Base-by-base conservation (phyloP, 208 protist genomes). In the Blastocrithidia nonstop region DNA sequence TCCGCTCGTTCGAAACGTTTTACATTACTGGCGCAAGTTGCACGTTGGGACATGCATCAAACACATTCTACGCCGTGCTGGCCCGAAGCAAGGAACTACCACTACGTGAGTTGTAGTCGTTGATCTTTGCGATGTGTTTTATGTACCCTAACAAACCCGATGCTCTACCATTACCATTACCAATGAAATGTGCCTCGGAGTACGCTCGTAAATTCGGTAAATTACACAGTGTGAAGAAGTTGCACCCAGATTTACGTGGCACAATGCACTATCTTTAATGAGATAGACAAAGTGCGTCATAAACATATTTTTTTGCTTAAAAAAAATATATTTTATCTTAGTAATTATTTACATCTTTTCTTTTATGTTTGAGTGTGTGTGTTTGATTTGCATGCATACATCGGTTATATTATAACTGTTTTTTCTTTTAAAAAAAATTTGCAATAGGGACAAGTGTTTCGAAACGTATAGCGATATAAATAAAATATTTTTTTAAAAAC, bases 111-210 rank as follows among this genome's bases (percentile, higher is more conserved):
- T 28, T 82, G 16, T 57, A 64, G 23, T 0, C 39, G 20, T 54
- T 82, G 6, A 61, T 60, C 17, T 74, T 70, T 40, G 64, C 54
- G 9, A 62, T 72, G 57, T 74, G 66, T 44, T 78, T 55, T 45
- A 31, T 78, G 38, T 77, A 73, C 54, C 67, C 67, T n/a, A 76
- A 77, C 57, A 82, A 82, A 54, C 54, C 67, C 11, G 66, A 76
- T 44, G 54, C 53, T 4, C 57, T 82, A 32, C 72, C 72, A 13
- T 32, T 67, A n/a, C 72, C 67, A 31, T 45, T 82, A 6, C 72
- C 67, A 13, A 57, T 82, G 40, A 77, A 74, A 28, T 82, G 72
- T 42, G 63, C 72, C 29, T 24, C 50, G 22, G 68, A 76, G 46
- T 82, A 82, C 46, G 54, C 66, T 6, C 47, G 57, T 15, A 77